Percentiles rank a stretch among this genome's conserved stretches.
phyloP scores from a whole-genome alignment of 1,139 yeast genomes.

The Magnusiomyces suaveolens region DNA sequence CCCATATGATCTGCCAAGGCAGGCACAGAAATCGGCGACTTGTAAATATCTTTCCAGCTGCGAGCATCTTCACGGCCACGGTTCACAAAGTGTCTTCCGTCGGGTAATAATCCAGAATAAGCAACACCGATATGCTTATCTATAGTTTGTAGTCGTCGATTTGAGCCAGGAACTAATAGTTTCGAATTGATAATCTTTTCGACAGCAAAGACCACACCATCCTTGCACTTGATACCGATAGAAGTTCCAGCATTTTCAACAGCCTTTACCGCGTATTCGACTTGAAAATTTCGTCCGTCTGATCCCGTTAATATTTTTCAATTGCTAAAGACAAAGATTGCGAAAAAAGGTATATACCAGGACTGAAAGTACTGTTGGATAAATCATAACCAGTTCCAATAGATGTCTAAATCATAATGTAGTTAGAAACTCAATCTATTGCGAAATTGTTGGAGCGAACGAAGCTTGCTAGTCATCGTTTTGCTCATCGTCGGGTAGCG shows the following conservation, averaged over 20 bases:
- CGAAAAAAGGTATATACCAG: conserved; percentile 23
- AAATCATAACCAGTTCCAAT: conserved; percentile 97
- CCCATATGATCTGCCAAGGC: conserved; percentile 84
- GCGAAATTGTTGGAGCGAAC: not conserved
- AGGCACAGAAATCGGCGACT: conserved; percentile 67
- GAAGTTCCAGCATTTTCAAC: conserved; percentile 97
- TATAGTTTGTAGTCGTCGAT: conserved; percentile 81
- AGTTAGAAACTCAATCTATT: not conserved
- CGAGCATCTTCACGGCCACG: conserved; percentile 90
- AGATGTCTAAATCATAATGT: conserved; percentile 46
- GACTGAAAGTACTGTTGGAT: conserved; percentile 74
- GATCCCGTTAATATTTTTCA: conserved; percentile 10
- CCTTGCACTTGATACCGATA: conserved; percentile 82
- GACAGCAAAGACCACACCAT: conserved; percentile 93
- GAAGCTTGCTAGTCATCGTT: not conserved
- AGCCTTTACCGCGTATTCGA: conserved; percentile 94
- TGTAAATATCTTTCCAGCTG: conserved; percentile 67
- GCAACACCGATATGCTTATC: conserved; percentile 87
- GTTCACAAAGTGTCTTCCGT: conserved; percentile 86
- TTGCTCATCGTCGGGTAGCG: not conserved
- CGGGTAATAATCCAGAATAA: conserved; percentile 91
- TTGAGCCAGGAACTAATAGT: conserved; percentile 78
- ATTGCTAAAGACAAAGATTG: not conserved
- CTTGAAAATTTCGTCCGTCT: conserved; percentile 98
- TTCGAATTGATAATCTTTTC: conserved; percentile 85